These are phyloP conservation scores for Pilatotrama ljubarskyi DNA, from an alignment of 768 basidiomycete genomes.

Conservation along the genomic window DNA sequence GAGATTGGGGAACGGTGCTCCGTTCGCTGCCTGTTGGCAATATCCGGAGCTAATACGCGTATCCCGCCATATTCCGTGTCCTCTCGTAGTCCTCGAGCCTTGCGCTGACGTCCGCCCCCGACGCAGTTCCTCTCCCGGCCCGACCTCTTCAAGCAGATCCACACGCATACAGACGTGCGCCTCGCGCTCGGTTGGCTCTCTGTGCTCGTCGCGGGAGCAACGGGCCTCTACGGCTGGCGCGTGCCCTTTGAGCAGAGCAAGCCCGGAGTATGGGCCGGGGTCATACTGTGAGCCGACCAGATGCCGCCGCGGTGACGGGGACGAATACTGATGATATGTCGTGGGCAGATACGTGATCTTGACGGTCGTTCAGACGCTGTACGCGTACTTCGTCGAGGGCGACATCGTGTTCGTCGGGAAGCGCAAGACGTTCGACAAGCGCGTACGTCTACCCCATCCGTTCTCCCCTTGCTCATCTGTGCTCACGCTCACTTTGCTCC, in stretches of 20 bases:
- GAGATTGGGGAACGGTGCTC: no score
- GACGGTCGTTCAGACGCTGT: slow-evolving; percentile 71
- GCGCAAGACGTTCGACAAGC: slow-evolving; percentile 86
- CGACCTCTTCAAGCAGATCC: slow-evolving; percentile 81
- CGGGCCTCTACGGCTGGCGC: slow-evolving; percentile 84
- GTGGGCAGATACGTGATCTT: slow-evolving; percentile 68
- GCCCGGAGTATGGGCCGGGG: slow-evolving; percentile 72
- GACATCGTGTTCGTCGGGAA: slow-evolving; percentile 86
- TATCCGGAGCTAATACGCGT: no score
- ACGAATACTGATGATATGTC: not conserved
- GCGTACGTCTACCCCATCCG: slow-evolving; percentile 49
- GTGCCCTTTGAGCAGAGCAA: slow-evolving; percentile 90
- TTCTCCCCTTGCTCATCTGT: not conserved
- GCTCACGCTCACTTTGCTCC: not conserved
- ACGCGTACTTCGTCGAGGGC: slow-evolving; percentile 85
- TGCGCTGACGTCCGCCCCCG: not conserved
- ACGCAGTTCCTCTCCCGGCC: slow-evolving; percentile 78
- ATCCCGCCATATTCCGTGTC: no score
- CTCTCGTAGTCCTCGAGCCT: no score
- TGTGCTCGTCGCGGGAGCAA: slow-evolving; percentile 78
- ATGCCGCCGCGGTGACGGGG: no score
- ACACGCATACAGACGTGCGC: slow-evolving; percentile 87
- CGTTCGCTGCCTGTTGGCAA: no score
- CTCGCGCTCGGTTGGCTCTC: slow-evolving; percentile 85
- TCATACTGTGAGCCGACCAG: slow-evolving; percentile 75